Evolutionary conservation across 495 filamentous ascomycete species (phyloP), one percentile per base, ranked within the genome.

Genomic region (Neurospora hispaniola): DNA sequence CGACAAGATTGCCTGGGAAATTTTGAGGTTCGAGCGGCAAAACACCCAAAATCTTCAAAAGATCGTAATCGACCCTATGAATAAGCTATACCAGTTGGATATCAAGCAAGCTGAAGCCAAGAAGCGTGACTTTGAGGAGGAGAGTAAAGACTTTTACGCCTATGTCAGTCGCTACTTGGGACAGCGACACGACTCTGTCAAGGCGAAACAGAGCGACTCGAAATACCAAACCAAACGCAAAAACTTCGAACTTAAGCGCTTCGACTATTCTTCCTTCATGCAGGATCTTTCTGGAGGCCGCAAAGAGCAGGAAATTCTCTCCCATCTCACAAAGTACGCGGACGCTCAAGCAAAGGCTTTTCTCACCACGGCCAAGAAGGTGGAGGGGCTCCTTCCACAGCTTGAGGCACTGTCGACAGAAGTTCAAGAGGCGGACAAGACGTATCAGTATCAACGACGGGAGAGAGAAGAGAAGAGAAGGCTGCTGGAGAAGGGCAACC

Each of bases 221-320:
- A 99, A 99, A 76, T 99, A 99, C 80, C 95, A 99, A 80, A 89
- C 87, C 3, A 98, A 97, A 79, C 90, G 95, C 70, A 90, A 91
- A 44, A 97, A 93, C 73, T 99, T 98, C 76, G 96, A 99, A 82
- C 84, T 99, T 46, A 98, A 94, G 82, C 91, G 96, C 11, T 99
- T 99, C 73, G 96, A 99, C 82, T 99, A 99, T 81, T 98, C 94
- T 20, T 97, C 94, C 12, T 99, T 98, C 79, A 97, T 99, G 94
- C 94, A 98, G 74, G 96, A 99, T 84, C 86, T 99, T 12, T 96
- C 98, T 76, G 96, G 96, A 35, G 96, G 96, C 40, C 92, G 96
- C 73, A 98, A 98, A 78, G 96, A 99, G 75, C 96, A 98, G 79
- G 96, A 98, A 79, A 92, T 99, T 27, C 84, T 99, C 31, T 98